Evolutionary conservation across 202 grass and related monocot species (phyloP), one percentile per base, ranked within the genome.

Genomic region (Setaria italica): DNA sequence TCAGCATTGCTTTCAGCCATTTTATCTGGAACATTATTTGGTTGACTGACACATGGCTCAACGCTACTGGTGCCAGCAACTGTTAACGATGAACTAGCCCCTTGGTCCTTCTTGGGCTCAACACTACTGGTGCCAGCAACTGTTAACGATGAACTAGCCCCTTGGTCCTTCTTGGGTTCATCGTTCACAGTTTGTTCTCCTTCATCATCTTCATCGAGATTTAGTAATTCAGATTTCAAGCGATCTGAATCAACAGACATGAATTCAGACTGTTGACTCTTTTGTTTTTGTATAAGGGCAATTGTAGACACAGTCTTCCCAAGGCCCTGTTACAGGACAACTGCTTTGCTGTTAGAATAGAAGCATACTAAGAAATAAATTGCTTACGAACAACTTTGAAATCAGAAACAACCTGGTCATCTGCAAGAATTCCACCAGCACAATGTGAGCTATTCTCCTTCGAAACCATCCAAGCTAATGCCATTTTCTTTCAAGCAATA

Each of bases 231-330:
- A 54, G 90, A 82, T 91, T 94, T 97, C 82, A 90, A 85, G 87
- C 34, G 85, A 74, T 96, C 85, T 64, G 88, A 96, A 85, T 91
- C 90, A 91, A 82, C 86, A 49, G 80, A 88, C 83, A 91, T 94
- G 78, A 97, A 99, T 41, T 90, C 88, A 2, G 86, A 86, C 76
- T 99, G 97, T 51, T 97, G 71, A 87, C 21, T 63, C 87, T 74
- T 94, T 85, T 99, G 87, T 70, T 97, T 99, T 70, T 90, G 93
- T 84, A 99, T 97, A 86, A 99, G 87, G 65, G 97, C 90, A 80
- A 99, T 99, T 72, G 84, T 99, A 63, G 97, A 99, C 53, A 99
- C 90, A 16, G 97, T 99, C 85, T 99, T 99, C 37, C 97, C 94
- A 68, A 99, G 93, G 62, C 97, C 97, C 97, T 99, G 88, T 90